These are phyloP conservation scores for Endothia cerciana DNA, from an alignment of 2,329 filamentous ascomycete species.

Conservation along the genomic window DNA sequence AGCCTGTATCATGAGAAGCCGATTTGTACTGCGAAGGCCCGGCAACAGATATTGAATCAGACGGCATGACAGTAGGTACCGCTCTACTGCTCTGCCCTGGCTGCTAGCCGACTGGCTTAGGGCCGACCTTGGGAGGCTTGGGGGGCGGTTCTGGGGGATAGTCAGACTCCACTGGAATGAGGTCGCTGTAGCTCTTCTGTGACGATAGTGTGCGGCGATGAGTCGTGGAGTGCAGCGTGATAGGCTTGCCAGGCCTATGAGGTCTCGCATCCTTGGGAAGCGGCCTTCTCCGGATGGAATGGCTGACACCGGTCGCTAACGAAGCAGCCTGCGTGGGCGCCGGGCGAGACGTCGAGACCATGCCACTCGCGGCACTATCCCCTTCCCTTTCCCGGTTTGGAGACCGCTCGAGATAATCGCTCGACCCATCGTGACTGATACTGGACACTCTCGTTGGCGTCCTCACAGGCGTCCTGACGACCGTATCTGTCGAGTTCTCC, in stretches of 20 bases:
- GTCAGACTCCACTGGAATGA: conserved; percentile 42
- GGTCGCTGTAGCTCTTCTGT: conserved; percentile 41
- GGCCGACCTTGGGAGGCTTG: conserved; percentile 35
- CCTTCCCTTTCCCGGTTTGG: background rate
- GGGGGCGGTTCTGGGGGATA: conserved; percentile 36
- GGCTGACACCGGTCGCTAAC: background rate
- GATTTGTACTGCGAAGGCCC: background rate
- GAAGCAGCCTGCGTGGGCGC: background rate
- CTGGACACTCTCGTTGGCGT: conserved; percentile 11
- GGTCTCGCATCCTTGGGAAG: background rate
- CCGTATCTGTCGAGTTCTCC: conserved; percentile 21
- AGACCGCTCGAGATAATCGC: conserved; percentile 2
- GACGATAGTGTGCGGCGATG: conserved; percentile 13
- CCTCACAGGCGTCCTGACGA: conserved; percentile 23
- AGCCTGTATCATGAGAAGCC: background rate
- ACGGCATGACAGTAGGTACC: conserved; percentile 1
- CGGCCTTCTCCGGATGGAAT: conserved; percentile 11
- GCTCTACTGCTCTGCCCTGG: conserved; percentile 8
- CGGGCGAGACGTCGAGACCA: background rate
- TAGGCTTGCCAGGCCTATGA: background rate
- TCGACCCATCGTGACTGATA: background rate
- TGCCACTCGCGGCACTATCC: background rate
- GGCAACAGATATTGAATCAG: conserved; percentile 23
- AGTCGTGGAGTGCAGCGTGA: background rate
- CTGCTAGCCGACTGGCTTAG: conserved; percentile 32